Conservation (phyloP, 192 early-diverging fungal species). For the Coemansia sp. region DNA sequence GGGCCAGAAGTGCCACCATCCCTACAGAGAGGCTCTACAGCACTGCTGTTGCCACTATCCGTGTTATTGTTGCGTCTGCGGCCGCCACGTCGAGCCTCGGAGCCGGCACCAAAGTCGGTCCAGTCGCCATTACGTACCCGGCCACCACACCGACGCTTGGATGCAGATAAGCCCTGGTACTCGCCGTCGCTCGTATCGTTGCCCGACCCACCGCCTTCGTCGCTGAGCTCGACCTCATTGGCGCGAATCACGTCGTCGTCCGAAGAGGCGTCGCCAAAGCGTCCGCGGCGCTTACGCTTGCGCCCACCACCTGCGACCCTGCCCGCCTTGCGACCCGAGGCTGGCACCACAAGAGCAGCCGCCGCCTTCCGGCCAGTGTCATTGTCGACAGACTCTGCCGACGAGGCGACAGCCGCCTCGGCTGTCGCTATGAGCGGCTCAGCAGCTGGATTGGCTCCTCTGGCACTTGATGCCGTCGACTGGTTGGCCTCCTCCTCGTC, state of each 20-base stretch:
- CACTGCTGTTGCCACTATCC: slow-evolving; percentile 49
- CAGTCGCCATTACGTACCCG: slow-evolving; percentile 19
- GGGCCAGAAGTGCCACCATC: background rate
- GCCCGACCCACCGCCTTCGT: slow-evolving; percentile 15
- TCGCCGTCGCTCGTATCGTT: slow-evolving; percentile 44
- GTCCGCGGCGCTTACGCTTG: slow-evolving; percentile 53
- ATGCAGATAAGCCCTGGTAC: slow-evolving; percentile 24
- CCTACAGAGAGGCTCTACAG: slow-evolving; percentile 33
- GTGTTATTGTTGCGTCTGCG: slow-evolving; percentile 40
- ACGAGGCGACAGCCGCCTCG: slow-evolving; percentile 14
- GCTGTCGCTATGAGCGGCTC: slow-evolving; percentile 17
- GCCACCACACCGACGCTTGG: slow-evolving; percentile 36
- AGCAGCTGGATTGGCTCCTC: slow-evolving; percentile 15
- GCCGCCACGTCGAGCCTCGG: slow-evolving; percentile 9
- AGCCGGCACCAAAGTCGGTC: background rate
- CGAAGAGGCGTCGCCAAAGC: slow-evolving; percentile 33
- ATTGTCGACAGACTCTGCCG: slow-evolving; percentile 29
- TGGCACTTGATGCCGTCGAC: slow-evolving; percentile 31
- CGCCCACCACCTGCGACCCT: slow-evolving; percentile 8
- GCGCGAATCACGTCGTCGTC: slow-evolving; percentile 58
- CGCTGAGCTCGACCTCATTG: slow-evolving; percentile 56
- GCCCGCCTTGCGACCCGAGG: background rate
- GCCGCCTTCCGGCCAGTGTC: slow-evolving; percentile 2
- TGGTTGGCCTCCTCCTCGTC: slow-evolving; percentile 24
- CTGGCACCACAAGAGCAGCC: background rate